Evolutionary conservation across 2,329 filamentous ascomycete genomes (phyloP).

Genomic region (Claviceps spartinae): DNA sequence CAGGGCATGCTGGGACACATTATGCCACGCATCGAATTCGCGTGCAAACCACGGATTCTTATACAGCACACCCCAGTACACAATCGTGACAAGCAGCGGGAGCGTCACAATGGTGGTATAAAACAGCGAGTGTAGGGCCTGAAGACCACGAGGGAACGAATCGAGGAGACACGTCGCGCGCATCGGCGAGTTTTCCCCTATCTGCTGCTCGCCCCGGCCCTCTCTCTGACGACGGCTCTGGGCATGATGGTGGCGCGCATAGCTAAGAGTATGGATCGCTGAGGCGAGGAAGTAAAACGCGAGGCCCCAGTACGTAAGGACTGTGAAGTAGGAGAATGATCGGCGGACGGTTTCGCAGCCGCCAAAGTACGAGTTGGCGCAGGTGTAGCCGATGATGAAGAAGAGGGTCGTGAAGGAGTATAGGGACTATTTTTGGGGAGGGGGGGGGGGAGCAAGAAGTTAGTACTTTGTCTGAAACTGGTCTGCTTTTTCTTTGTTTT

Average conservation of each 20-base stretch:
- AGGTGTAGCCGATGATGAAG: conserved; percentile 54
- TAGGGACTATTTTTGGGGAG: conserved; percentile 27
- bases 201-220: conserved; percentile 14
- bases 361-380: conserved; percentile 31
- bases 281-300: conserved; percentile 64
- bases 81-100: conserved; percentile 56
- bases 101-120: conserved; percentile 50
- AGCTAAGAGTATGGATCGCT: conserved; percentile 47
- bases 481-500: not conserved
- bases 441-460: not conserved
- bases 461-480: not conserved
- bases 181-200: too few species aligned
- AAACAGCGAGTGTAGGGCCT: conserved; percentile 50
- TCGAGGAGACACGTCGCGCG: conserved; percentile 39
- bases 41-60: conserved; percentile 33
- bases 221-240: too few species aligned
- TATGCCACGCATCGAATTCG: conserved; percentile 45
- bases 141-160: conserved; percentile 45
- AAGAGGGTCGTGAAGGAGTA: conserved; percentile 61
- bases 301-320: conserved; percentile 69
- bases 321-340: conserved; percentile 72
- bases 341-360: conserved; percentile 33
- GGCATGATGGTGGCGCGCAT: not conserved
- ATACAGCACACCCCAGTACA: conserved; percentile 56
- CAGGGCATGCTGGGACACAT: conserved; percentile 60